These are phyloP conservation scores for Diatrype stigma DNA, from an alignment of 2,329 filamentous ascomycete species.

Conservation along the genomic window DNA sequence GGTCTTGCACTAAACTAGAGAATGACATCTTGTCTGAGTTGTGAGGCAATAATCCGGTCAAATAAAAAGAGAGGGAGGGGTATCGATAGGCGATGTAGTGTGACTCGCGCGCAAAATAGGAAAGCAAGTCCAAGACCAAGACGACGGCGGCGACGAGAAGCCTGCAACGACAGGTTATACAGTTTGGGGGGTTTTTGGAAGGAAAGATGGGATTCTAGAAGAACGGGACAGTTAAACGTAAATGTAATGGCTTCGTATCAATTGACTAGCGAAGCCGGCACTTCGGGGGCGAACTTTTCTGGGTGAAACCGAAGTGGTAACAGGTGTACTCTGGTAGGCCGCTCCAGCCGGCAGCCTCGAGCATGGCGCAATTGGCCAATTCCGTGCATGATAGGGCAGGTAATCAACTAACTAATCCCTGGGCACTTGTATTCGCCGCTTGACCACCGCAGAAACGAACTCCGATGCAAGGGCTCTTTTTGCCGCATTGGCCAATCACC, in stretches of 20 bases:
- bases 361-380: not conserved
- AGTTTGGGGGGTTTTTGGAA: too few relatives aligned
- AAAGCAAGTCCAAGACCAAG: too few relatives aligned
- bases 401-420: not conserved
- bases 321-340: not conserved
- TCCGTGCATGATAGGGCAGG: not conserved
- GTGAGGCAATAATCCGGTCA: not conserved
- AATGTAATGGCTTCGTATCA: too few relatives aligned
- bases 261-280: not conserved
- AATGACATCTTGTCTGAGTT: slow-evolving; percentile 51
- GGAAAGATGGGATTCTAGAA: too few relatives aligned
- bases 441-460: too few relatives aligned
- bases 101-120: too few relatives aligned
- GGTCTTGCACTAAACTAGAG: slow-evolving; percentile 63
- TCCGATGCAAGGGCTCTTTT: not conserved
- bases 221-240: too few relatives aligned
- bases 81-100: too few relatives aligned
- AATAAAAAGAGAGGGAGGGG: not conserved
- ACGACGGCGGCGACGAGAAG: too few relatives aligned
- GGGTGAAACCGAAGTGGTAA: not conserved
- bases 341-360: too few relatives aligned
- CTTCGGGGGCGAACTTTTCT: not conserved
- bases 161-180: too few relatives aligned
- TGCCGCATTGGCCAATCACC: not conserved
- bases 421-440: too few relatives aligned